Percentiles rank a stretch among this genome's conserved stretches.
Evolutionary conservation across 108 stramenopile species (phyloP).

Genomic region (Fragilaria crotonensis): DNA sequence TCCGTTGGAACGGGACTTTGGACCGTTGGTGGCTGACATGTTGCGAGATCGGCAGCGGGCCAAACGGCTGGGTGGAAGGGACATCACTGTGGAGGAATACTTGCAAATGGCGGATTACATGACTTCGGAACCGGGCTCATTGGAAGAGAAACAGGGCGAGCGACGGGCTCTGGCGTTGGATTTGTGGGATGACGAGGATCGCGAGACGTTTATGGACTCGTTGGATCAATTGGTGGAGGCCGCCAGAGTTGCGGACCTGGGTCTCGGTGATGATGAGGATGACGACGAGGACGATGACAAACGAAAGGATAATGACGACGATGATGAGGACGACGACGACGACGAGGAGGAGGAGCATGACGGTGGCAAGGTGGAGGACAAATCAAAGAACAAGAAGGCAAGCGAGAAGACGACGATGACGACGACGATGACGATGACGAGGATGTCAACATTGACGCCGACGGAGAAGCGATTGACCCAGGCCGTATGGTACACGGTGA

Average conservation of each 20-base stretch:
- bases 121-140: slow-evolving; percentile 53
- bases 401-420: no score
- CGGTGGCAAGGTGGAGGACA: no score
- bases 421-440: no score
- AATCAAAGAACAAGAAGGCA: no score
- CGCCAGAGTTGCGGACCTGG: no score
- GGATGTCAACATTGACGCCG: slow-evolving; percentile 8
- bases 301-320: slow-evolving; percentile 23
- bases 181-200: slow-evolving; percentile 32
- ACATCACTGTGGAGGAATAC: slow-evolving; percentile 31
- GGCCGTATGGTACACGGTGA: slow-evolving; percentile 46
- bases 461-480: slow-evolving; percentile 22
- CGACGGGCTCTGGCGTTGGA: slow-evolving; percentile 36
- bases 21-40: no score
- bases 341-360: not conserved
- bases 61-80: not conserved
- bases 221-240: no score
- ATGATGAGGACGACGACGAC: not conserved
- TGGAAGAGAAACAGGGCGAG: slow-evolving; percentile 58
- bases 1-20: no score
- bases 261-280: slow-evolving; percentile 24
- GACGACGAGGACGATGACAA: slow-evolving; percentile 23
- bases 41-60: no score
- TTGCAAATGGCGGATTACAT: slow-evolving; percentile 63
- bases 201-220: slow-evolving; percentile 21